Conservation (phyloP, 352 stramenopile species). For the Pythium grandisporangium region DNA sequence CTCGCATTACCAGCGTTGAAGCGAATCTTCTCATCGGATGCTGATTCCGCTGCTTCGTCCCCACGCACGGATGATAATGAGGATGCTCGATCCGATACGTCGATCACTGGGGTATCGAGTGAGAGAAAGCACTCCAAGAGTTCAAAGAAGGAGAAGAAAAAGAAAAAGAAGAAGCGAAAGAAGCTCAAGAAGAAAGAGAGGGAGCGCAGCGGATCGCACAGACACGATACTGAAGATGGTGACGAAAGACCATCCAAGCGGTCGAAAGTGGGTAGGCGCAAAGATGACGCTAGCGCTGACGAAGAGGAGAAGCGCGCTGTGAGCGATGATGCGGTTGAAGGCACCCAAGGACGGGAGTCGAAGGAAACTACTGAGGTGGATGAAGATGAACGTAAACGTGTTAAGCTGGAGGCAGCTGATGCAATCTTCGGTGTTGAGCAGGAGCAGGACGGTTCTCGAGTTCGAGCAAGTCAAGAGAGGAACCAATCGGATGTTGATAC, state of each 20-base stretch:
- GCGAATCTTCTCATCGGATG: conserved; percentile 3
- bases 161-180: conserved; percentile 52
- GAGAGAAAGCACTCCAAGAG: conserved; percentile 23
- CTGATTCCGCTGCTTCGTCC: conserved; percentile 8
- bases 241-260: too few species aligned
- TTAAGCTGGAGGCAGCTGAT: too few species aligned
- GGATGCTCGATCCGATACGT: conserved; percentile 20
- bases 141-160: conserved; percentile 54
- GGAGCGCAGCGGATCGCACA: not conserved
- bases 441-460: too few species aligned
- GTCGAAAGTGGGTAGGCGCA: conserved; percentile 9
- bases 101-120: conserved; percentile 17
- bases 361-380: too few species aligned
- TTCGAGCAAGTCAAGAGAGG: too few species aligned
- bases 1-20: conserved; percentile 4
- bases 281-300: conserved; percentile 1
- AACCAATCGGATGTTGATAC: too few species aligned
- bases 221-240: not conserved
- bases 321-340: not conserved
- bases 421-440: too few species aligned
- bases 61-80: conserved; percentile 14
- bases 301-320: conserved; percentile 1
- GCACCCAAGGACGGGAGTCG: too few species aligned
- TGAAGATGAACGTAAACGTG: too few species aligned
- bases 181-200: conserved; percentile 20